Evolutionary conservation across 2,329 filamentous ascomycete species (phyloP), one percentile per base, ranked within the genome.

Genomic region (Coniochaeta prunicola): DNA sequence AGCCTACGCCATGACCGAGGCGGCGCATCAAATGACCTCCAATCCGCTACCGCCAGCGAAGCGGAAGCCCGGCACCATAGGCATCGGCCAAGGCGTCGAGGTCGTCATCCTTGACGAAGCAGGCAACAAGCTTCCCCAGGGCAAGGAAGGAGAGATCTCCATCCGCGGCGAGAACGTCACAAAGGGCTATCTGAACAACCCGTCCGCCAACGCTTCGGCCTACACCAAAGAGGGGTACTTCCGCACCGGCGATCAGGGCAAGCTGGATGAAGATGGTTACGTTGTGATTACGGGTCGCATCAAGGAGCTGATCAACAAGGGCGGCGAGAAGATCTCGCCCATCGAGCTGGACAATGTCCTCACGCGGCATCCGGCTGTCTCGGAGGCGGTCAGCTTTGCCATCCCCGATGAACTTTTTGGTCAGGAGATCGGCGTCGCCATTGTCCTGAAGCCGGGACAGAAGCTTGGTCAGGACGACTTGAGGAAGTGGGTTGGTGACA

Each of bases 1-100:
- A 75, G 91, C 91, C 10, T 96, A 96, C 68, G 91, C 91, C 64
- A 96, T 96, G 91, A 96, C 91, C 42, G 91, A 96, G 76, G 91
- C 90, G 7, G 85, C 91, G 4, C 89, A 92, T 68, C 89, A 92
- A 71, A 92, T 92, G 87, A 91, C 89, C 1, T 90, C 87, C 28
- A 89, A 88, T 75, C 86, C 85, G 21, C 77, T 89, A 0, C 89
- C 90, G 3, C 83, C 84, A 0, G 86, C 78, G 19, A 86, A 89
- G 74, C 84, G 90, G 66, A 87, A 89, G 76, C 90, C 91, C 0
- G 91, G 91, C 55, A 91, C 87, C 54, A 91, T 96, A 2, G 91
- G 91, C 17, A 69, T 94, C 31, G 90, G 90, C 3, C 90, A 93
- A 74, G 91, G 91, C 50, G 90, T 96, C 4, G 88, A 93, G 63